A percentile compares a stretch with the other conserved stretches of the same genome.
Evolutionary conservation across 805 yeast species (phyloP).

Genomic region (Teunomyces pallodes): DNA sequence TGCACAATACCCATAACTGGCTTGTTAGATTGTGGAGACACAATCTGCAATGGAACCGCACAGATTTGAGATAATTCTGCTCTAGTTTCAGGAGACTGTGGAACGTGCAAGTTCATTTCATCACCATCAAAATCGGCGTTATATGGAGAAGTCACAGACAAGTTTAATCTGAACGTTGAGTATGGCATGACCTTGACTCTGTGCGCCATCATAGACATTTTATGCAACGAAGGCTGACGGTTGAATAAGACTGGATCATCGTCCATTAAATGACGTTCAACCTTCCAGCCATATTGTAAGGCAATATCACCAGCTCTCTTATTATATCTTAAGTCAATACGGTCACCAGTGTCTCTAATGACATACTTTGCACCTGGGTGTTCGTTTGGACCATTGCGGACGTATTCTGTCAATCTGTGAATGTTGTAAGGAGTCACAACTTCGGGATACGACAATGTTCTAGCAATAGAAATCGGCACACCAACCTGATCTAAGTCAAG

Average conservation of each 20-base stretch:
- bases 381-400: conserved; percentile 97
- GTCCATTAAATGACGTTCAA: conserved; percentile 97
- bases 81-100: conserved; percentile 96
- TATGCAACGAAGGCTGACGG: conserved; percentile 98
- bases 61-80: conserved; percentile 94
- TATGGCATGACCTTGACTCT: conserved; percentile 98
- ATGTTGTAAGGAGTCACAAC: conserved; percentile 97
- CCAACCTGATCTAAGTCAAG: conserved; percentile 98
- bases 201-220: conserved; percentile 99
- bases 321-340: conserved; percentile 95
- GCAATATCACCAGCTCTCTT: conserved; percentile 98
- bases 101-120: conserved; percentile 99
- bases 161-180: conserved; percentile 92
- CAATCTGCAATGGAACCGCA: conserved; percentile 97
- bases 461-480: conserved; percentile 95
- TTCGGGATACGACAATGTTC: conserved; percentile 94
- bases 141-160: conserved; percentile 98
- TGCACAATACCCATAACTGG: conserved; percentile 99
- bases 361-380: conserved; percentile 99
- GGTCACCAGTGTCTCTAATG: conserved; percentile 97
- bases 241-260: conserved; percentile 96
- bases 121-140: conserved; percentile 99
- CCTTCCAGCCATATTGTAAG: conserved; percentile 98
- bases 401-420: conserved; percentile 86
- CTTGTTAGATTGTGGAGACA: conserved; percentile 96